These are phyloP conservation scores for Pinus albicaulis DNA, from an alignment of 75 land plant genomes.

Conservation along the genomic window DNA sequence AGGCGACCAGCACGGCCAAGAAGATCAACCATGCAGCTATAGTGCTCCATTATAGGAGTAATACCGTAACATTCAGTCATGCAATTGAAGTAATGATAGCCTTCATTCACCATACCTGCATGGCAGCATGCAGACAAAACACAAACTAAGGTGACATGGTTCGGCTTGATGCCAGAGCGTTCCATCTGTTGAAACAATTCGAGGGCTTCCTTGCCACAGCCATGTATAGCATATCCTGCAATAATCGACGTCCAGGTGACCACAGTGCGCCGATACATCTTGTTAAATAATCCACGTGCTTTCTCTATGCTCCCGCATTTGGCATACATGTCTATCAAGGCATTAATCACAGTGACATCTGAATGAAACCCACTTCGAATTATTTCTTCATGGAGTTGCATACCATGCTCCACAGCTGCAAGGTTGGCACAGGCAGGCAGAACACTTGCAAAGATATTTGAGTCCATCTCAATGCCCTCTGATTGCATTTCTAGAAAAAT, in stretches of 20 bases:
- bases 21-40: not conserved
- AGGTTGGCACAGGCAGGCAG: slow-evolving; percentile 40
- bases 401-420: not conserved
- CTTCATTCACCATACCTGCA: slow-evolving; percentile 6
- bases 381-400: slow-evolving; percentile 11
- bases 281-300: not conserved
- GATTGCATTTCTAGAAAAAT: slow-evolving; percentile 34
- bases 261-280: no score
- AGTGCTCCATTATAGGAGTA: slow-evolving; percentile 32
- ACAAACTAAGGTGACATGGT: slow-evolving; percentile 11
- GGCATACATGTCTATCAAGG: slow-evolving; percentile 45
- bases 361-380: slow-evolving; percentile 20
- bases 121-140: slow-evolving; percentile 11
- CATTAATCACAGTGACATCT: slow-evolving; percentile 33
- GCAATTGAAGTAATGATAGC: slow-evolving; percentile 10
- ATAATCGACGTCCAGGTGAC: not conserved
- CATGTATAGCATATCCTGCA: slow-evolving; percentile 1
- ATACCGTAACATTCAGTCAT: slow-evolving; percentile 25
- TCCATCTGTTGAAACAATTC: slow-evolving; percentile 26
- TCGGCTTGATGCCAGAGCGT: slow-evolving; percentile 31
- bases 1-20: no score
- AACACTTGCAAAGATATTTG: slow-evolving; percentile 50
- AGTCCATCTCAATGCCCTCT: slow-evolving; percentile 30
- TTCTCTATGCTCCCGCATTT: slow-evolving; percentile 10
- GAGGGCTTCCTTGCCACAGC: not conserved